A percentile compares a stretch with the other conserved stretches of the same genome.
These are phyloP conservation scores for Dactylis glomerata DNA, from an alignment of 176 grass and related monocot species.

Conservation along the genomic window DNA sequence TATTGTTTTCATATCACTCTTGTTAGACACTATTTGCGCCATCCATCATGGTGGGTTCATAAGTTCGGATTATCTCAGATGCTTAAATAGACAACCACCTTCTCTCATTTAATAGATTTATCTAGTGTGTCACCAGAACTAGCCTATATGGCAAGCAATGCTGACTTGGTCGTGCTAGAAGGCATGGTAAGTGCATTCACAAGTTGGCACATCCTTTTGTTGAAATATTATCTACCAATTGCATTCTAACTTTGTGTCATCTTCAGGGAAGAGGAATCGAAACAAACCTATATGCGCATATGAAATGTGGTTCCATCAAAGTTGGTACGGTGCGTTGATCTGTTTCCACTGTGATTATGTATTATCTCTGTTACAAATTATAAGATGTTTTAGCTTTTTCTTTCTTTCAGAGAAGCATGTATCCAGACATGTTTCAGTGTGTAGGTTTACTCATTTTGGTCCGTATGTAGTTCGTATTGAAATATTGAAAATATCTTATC, in stretches of 20 bases:
- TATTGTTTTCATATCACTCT: background rate
- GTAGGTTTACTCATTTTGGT: too few relatives aligned
- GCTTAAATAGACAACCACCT: background rate
- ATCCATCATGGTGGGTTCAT: background rate
- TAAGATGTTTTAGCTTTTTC: too few relatives aligned
- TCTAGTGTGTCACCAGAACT: conserved; percentile 78
- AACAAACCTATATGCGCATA: conserved; percentile 86
- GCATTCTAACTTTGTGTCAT: conserved; percentile 6
- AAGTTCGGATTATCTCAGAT: background rate
- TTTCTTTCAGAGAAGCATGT: too few relatives aligned
- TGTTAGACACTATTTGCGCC: background rate
- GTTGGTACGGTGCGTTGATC: conserved; percentile 75
- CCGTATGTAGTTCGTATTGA: too few relatives aligned
- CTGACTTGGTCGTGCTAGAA: conserved; percentile 80
- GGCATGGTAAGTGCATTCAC: conserved; percentile 73
- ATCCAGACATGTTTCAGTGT: too few relatives aligned
- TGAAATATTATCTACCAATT: background rate
- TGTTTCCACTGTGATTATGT: background rate
- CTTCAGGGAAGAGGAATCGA: conserved; percentile 89
- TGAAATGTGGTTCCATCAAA: conserved; percentile 97
- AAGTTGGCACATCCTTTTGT: background rate
- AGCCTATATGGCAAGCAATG: conserved; percentile 73
- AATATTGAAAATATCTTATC: too few relatives aligned
- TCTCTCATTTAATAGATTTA: conserved; percentile 86
- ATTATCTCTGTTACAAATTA: too few relatives aligned